Evolutionary conservation across 257 asterid genomes (phyloP).

Genomic region (Rauvolfia tetraphylla): DNA sequence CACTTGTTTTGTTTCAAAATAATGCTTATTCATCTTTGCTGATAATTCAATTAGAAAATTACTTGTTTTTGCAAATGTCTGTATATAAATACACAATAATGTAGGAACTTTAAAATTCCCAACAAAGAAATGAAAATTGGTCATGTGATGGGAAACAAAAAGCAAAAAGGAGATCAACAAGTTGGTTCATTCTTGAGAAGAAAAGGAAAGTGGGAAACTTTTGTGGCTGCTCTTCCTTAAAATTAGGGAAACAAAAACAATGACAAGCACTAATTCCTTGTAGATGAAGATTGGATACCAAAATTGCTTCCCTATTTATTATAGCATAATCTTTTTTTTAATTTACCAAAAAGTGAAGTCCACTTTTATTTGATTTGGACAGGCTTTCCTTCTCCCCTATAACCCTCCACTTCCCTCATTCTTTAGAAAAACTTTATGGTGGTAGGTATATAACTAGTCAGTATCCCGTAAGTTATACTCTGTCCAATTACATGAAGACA

Average conservation of each 20-base stretch:
- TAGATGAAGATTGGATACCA: neutral
- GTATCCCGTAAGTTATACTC: too few relatives aligned
- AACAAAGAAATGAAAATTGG: neutral
- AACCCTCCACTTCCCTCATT: too few relatives aligned
- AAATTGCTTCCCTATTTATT: slow-evolving; percentile 19
- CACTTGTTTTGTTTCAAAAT: too few relatives aligned
- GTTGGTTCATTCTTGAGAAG: neutral
- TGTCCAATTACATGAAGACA: too few relatives aligned
- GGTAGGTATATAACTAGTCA: too few relatives aligned
- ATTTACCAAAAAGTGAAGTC: slow-evolving; percentile 9
- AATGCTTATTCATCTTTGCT: too few relatives aligned
- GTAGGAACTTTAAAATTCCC: too few relatives aligned
- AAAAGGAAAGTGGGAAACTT: neutral
- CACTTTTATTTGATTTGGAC: slow-evolving; percentile 18
- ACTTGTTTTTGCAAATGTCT: too few relatives aligned
- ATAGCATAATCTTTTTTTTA: neutral
- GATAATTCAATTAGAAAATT: too few relatives aligned
- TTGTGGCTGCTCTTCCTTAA: slow-evolving; percentile 21
- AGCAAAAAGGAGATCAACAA: too few relatives aligned
- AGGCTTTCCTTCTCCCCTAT: neutral
- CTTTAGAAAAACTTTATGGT: too few relatives aligned
- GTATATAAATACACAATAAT: too few relatives aligned
- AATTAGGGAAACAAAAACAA: slow-evolving; percentile 8
- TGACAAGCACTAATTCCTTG: slow-evolving; percentile 11
- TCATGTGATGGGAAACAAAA: neutral